Evolutionary conservation across 345 rosid genomes (phyloP).

Genomic region (Eutrema yunnanense): DNA sequence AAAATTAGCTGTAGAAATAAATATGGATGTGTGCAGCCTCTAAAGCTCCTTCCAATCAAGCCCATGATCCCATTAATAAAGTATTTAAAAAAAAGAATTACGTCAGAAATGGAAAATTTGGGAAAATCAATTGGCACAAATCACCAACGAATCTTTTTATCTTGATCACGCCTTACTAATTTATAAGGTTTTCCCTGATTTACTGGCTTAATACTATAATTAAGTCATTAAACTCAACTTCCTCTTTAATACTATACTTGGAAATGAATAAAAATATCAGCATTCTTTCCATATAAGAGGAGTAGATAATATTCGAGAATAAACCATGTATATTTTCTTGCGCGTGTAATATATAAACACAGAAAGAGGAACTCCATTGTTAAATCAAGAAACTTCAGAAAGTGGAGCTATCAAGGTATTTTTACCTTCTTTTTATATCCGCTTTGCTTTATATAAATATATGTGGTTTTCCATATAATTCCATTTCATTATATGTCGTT

Average conservation of each 20-base stretch:
- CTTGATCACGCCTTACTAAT: constrained; percentile 1
- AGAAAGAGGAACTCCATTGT: constrained; percentile 21
- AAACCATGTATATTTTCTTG: not conserved
- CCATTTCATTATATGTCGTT: not conserved
- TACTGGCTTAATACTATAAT: not conserved
- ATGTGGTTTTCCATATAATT: not conserved
- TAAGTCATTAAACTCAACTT: constrained; percentile 1
- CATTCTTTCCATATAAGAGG: constrained; percentile 1
- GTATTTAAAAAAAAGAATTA: no score
- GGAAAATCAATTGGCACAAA: not conserved
- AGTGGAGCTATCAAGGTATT: constrained; percentile 23
- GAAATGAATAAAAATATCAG: constrained; percentile 2
- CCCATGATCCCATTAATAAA: no score
- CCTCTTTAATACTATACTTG: not conserved
- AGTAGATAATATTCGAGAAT: constrained; percentile 10
- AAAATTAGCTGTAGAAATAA: no score
- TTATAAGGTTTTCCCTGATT: not conserved
- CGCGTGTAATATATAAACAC: constrained; percentile 18
- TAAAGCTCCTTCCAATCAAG: no score
- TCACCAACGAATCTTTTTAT: not conserved
- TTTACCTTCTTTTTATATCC: not conserved
- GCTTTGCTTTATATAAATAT: not conserved
- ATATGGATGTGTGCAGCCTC: no score
- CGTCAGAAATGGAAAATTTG: not conserved
- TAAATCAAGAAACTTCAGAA: constrained; percentile 30